Base-by-base conservation (phyloP, 352 stramenopile species). In the Globisporangium paroecandrum region DNA sequence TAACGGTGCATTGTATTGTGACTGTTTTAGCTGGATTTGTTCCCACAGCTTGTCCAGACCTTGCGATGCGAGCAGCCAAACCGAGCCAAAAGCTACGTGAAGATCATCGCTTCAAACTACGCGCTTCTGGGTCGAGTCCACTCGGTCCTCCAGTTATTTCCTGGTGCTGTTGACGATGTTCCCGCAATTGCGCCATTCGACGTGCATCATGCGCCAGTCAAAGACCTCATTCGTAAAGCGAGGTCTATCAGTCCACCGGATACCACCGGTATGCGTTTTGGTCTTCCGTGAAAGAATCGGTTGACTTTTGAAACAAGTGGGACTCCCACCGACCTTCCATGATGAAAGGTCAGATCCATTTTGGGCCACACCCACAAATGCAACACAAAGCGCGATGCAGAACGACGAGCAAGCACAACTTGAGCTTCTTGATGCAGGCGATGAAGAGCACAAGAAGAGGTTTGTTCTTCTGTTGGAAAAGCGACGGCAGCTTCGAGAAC, bases 41-140 rank as follows among this genome's bases (percentile, higher is more conserved):
- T 87, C 32, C 82, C 80, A 38, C 82, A 90, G 43, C 63, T 90
- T 3, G 72, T 90, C 0, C 78, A 90, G 59, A 85, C 80, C 4
- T 51, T 90, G 4, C 77, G 82, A 13, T 78, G 78, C 9, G 80
- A 90, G 54, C 74, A 87, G 29, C 82, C 82, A 4, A 82, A 89
- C 49, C 77, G 74, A 66, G 67, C 82, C 2, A 73, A 80, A 68
- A 88, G 72, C 13, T 90, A 88, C 68, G 78, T 89, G 64, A 76
- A 76, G 65, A 77, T 76, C 2, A 66, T 89, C 4, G 82, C 80
- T 9, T 65, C 65, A n/a, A 70, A 72, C 34, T 71, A 77, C 38
- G 77, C 73, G 10, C 32, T 90, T 15, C 77, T 82, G 7, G 82
- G 82, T 0, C 70, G 69, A 56, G 77, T 89, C 5, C 63, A 84